Evolutionary conservation across 2,329 filamentous ascomycete species (phyloP), one percentile per base, ranked within the genome.

Genomic region (Chaetothyriales sp.): DNA sequence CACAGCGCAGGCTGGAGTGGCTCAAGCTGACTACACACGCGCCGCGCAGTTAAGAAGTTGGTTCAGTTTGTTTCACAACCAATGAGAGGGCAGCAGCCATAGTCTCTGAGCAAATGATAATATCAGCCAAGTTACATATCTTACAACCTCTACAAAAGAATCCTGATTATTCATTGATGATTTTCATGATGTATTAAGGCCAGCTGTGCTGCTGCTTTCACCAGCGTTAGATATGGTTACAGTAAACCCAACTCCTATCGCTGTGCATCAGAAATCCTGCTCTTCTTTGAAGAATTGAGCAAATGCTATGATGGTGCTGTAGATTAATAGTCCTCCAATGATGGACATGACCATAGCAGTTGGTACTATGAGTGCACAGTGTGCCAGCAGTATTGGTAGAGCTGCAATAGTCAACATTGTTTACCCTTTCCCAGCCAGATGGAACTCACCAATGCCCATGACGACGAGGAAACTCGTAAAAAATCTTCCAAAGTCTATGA

Each of bases 221-320:
- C 9, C 15, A 39, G 2, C 10, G 10, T 39, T 2, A 15, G 5
- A 39, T 39, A 39, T 39, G 32, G 32, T 15, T 39, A 39, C 32
- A 39, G 10, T 39, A 39, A 2, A 39, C 15, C 15, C 32, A 39
- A 39, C 32, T 39, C 32, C 10, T 15, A 39, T 39, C 12, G 32
- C 32, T 39, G 32, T 15, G 32, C 12, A 62, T 71, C 70, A 96
- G 68, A 96, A 98, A 62, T 96, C 92, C 65, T 94, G 85, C 66
- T 96, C 88, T 69, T 96, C 89, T 66, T 90, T 84, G 75, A 98
- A 98, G 73, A 96, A 98, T 81, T 95, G 85, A 59, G 85, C 83
- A 69, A 98, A 98, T 71, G 85, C 92, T 70, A 98, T 93, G 65
- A 98, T 95, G 47, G 92, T 98, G 51, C 87, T 86, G 70, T 98